Evolutionary conservation across 1,139 yeast genomes (phyloP).

Genomic region (Suhomyces taliae): DNA sequence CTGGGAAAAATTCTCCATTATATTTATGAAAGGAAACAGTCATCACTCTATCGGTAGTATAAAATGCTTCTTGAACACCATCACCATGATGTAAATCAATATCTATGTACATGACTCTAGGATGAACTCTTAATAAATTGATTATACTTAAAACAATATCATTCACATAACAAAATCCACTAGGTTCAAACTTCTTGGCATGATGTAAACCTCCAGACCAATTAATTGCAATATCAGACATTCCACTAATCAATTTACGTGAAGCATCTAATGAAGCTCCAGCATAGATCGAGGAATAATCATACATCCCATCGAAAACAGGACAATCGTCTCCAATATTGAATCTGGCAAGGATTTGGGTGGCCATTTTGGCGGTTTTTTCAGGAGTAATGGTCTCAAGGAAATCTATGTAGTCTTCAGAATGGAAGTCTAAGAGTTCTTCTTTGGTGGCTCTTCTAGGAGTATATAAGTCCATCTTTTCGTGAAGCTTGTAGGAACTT

Average conservation of each 20-base stretch:
- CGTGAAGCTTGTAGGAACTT: slow-evolving; percentile 79
- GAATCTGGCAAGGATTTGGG: slow-evolving; percentile 64
- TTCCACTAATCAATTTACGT: slow-evolving; percentile 75
- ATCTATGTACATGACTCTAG: slow-evolving; percentile 90
- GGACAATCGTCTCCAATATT: slow-evolving; percentile 98
- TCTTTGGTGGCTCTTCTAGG: slow-evolving; percentile 81
- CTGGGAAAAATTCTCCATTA: slow-evolving; percentile 95
- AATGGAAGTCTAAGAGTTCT: slow-evolving; percentile 78
- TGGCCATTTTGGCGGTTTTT: slow-evolving; percentile 58
- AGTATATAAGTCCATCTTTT: slow-evolving; percentile 83
- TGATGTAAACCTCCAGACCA: slow-evolving; percentile 98
- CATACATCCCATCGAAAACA: slow-evolving; percentile 91
- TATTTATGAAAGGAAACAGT: slow-evolving; percentile 94
- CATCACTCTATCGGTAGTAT: slow-evolving; percentile 93
- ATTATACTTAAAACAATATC: slow-evolving; percentile 90
- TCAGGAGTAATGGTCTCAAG: slow-evolving; percentile 82
- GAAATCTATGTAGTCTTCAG: slow-evolving; percentile 84
- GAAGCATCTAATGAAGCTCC: slow-evolving; percentile 96
- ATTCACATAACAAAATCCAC: slow-evolving; percentile 93
- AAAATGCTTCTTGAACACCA: slow-evolving; percentile 97
- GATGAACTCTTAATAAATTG: slow-evolving; percentile 79
- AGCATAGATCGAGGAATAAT: slow-evolving; percentile 80
- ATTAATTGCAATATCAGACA: slow-evolving; percentile 93
- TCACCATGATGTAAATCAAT: slow-evolving; percentile 98
- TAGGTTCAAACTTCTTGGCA: slow-evolving; percentile 91